Evolutionary conservation across 306 rosid species (phyloP).

Genomic region (Casuarina glauca): DNA sequence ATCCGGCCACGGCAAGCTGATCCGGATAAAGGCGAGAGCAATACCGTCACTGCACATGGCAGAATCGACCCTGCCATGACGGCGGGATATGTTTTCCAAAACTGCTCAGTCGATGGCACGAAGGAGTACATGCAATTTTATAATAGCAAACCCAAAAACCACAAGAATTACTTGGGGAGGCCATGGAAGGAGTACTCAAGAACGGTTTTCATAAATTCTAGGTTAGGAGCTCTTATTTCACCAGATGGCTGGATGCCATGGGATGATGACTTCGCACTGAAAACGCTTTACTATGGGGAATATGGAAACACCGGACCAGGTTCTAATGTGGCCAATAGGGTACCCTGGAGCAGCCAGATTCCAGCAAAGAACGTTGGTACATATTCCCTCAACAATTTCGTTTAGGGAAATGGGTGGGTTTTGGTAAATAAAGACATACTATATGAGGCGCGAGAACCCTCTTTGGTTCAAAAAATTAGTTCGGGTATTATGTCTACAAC

Average conservation of each 20-base stretch:
- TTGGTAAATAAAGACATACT: too few species aligned
- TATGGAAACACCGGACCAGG: conserved; percentile 56
- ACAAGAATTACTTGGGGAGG: conserved; percentile 84
- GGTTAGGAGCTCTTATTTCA: conserved; percentile 45
- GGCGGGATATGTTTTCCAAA: conserved; percentile 78
- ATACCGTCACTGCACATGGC: conserved; percentile 79
- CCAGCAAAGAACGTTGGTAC: conserved; percentile 48
- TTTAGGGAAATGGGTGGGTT: conserved; percentile 78
- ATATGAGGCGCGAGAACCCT: too few species aligned
- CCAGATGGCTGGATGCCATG: conserved; percentile 84
- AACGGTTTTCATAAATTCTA: conserved; percentile 53
- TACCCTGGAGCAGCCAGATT: conserved; percentile 63
- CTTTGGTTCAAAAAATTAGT: too few species aligned
- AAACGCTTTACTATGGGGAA: conserved; percentile 83
- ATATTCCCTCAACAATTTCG: conserved; percentile 71
- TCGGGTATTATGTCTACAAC: too few species aligned
- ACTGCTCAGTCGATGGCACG: conserved; percentile 76
- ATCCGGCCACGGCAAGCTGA: conserved; percentile 54
- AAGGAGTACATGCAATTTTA: conserved; percentile 66
- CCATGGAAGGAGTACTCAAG: conserved; percentile 36
- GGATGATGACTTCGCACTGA: conserved; percentile 58
- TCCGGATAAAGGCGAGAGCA: conserved; percentile 68
- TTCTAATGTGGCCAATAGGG: conserved; percentile 47
- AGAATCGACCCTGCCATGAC: conserved; percentile 82
- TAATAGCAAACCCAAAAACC: conserved; percentile 61